Conservation (phyloP, 768 basidiomycete species). For the Saitozyma sp. region DNA sequence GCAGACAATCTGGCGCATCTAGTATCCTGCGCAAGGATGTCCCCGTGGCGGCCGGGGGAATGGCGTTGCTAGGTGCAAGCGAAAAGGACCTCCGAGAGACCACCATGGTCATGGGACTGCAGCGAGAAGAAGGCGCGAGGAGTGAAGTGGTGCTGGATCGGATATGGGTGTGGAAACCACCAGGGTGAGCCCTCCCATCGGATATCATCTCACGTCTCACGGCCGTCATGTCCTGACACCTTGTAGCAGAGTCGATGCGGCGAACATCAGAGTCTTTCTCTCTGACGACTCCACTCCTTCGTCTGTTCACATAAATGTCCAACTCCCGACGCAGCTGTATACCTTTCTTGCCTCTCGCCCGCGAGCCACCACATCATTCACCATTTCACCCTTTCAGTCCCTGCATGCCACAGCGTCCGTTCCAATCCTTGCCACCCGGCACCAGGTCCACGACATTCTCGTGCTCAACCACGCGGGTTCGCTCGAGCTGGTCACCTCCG, state of each 20-base stretch:
- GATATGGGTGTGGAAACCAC: slow-evolving; percentile 37
- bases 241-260: slow-evolving; percentile 8
- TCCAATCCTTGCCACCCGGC: slow-evolving; percentile 66
- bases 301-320: slow-evolving; percentile 37
- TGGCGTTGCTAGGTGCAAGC: slow-evolving; percentile 20
- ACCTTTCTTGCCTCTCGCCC: slow-evolving; percentile 23
- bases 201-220: too few species aligned
- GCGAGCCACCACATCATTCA: slow-evolving; percentile 1
- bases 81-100: slow-evolving; percentile 49
- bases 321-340: slow-evolving; percentile 21
- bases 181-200: slow-evolving; percentile 22
- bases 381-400: slow-evolving; percentile 39
- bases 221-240: too few species aligned
- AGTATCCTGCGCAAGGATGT: slow-evolving; percentile 15
- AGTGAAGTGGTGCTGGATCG: slow-evolving; percentile 41
- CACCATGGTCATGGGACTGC: slow-evolving; percentile 51
- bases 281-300: slow-evolving; percentile 31
- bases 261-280: slow-evolving; percentile 14
- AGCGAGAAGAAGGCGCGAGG: slow-evolving; percentile 29
- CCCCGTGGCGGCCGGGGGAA: neutral
- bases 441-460: slow-evolving; percentile 67
- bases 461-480: slow-evolving; percentile 62
- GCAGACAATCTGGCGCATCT: neutral
- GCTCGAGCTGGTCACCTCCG: slow-evolving; percentile 66
- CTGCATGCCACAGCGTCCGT: slow-evolving; percentile 60